Conservation (phyloP, 345 rosid species). For the Pseudoturritis turrita region DNA sequence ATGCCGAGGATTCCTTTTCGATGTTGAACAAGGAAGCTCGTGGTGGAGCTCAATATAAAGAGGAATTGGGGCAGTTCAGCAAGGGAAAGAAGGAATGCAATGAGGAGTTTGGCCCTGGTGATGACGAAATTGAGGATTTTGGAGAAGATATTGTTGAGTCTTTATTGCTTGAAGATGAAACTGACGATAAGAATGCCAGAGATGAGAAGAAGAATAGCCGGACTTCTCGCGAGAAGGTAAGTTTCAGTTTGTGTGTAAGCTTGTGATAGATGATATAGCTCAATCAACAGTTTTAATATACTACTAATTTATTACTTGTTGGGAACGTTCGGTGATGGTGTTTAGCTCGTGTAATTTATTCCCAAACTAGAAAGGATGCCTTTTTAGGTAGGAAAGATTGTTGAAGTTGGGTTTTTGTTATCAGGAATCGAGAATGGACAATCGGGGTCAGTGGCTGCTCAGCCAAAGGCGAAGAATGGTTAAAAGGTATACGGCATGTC, state of each 20-base stretch:
- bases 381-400: neutral
- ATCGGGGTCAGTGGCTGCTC: constrained; percentile 61
- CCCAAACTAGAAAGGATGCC: neutral
- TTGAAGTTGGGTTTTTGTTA: constrained; percentile 12
- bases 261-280: neutral
- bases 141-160: constrained; percentile 53
- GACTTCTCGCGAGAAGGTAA: constrained; percentile 44
- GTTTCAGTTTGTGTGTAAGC: neutral
- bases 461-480: constrained; percentile 64
- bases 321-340: neutral
- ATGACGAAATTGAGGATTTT: constrained; percentile 38
- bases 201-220: constrained; percentile 35
- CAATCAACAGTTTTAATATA: neutral
- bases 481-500: constrained; percentile 45
- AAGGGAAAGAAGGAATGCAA: constrained; percentile 26
- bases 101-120: constrained; percentile 5
- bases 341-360: neutral
- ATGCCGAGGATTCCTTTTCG: constrained; percentile 39
- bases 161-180: constrained; percentile 51
- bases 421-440: constrained; percentile 82
- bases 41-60: constrained; percentile 22
- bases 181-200: constrained; percentile 40
- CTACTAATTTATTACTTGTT: neutral
- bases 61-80: constrained; percentile 8
- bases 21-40: constrained; percentile 34